phyloP scores from a whole-genome alignment of 306 rosid genomes.

The Erythrophleum fordii region DNA sequence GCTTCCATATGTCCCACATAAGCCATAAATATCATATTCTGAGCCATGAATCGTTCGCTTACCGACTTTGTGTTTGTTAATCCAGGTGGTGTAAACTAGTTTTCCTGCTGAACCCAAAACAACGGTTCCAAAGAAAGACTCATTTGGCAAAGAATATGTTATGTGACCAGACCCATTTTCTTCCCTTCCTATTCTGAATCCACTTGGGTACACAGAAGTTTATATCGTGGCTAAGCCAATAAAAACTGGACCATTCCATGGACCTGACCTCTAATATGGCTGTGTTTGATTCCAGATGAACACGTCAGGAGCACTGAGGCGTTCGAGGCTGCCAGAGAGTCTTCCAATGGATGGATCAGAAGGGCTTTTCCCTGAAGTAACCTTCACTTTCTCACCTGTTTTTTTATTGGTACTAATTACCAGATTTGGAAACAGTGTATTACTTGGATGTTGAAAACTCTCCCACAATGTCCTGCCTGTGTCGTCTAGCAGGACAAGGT shows the following conservation, averaged over 20 bases:
- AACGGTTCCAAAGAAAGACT: neutral
- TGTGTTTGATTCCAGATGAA: neutral
- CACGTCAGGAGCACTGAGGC: conserved; percentile 5
- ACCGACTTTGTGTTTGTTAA: neutral
- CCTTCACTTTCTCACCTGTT: neutral
- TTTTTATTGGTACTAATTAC: neutral
- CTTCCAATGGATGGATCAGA: conserved; percentile 32
- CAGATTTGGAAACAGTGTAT: conserved; percentile 20
- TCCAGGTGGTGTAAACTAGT: neutral
- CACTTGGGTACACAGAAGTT: neutral
- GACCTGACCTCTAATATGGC: conserved; percentile 31
- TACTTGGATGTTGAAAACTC: conserved; percentile 40
- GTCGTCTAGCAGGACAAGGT: conserved; percentile 38
- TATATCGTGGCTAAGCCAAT: conserved; percentile 22
- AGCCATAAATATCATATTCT: conserved; percentile 30
- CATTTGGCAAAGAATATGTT: neutral
- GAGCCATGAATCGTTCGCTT: neutral
- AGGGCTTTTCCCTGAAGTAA: conserved; percentile 26
- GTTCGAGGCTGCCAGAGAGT: neutral
- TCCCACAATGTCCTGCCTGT: conserved; percentile 27
- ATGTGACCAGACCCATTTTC: neutral
- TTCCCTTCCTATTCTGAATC: neutral
- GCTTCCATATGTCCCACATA: neutral
- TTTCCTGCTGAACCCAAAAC: neutral
- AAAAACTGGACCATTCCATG: conserved; percentile 32